phyloP scores from a whole-genome alignment of 495 filamentous ascomycete genomes.

The Podospora appendiculata region DNA sequence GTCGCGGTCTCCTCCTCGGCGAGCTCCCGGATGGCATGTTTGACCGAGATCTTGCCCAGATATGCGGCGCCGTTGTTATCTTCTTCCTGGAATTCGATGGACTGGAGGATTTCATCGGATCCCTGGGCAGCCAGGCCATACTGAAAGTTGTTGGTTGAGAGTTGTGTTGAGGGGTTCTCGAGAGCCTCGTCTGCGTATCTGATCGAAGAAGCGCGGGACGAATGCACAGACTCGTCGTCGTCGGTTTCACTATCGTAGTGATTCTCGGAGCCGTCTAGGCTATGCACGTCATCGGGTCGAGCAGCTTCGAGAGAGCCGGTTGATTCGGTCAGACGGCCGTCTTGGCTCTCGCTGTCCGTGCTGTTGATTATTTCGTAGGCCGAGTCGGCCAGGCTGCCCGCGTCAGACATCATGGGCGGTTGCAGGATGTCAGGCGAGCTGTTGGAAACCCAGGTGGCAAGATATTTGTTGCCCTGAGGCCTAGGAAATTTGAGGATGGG shows the following conservation, averaged over 20 bases:
- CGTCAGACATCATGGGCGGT: slow-evolving; percentile 30
- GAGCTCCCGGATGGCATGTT: slow-evolving; percentile 55
- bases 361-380: slow-evolving; percentile 49
- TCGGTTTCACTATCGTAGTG: slow-evolving; percentile 29
- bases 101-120: slow-evolving; percentile 20
- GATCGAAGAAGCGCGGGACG: slow-evolving; percentile 34
- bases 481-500: slow-evolving; percentile 42
- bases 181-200: slow-evolving; percentile 27
- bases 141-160: slow-evolving; percentile 26
- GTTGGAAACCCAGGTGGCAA: slow-evolving; percentile 45
- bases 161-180: slow-evolving; percentile 37
- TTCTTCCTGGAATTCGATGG: slow-evolving; percentile 57
- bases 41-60: slow-evolving; percentile 50
- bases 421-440: slow-evolving; percentile 44
- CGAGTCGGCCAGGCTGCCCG: slow-evolving; percentile 45
- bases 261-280: slow-evolving; percentile 43
- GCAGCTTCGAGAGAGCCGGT: slow-evolving; percentile 41
- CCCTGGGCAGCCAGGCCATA: slow-evolving; percentile 16
- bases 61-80: slow-evolving; percentile 33
- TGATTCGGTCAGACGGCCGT: slow-evolving; percentile 43
- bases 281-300: slow-evolving; percentile 45
- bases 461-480: slow-evolving; percentile 37
- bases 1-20: slow-evolving; percentile 43
- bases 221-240: slow-evolving; percentile 32
- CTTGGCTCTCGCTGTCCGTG: slow-evolving; percentile 34